Conservation (phyloP, 805 yeast genomes). For the Grigorovia humatica region DNA sequence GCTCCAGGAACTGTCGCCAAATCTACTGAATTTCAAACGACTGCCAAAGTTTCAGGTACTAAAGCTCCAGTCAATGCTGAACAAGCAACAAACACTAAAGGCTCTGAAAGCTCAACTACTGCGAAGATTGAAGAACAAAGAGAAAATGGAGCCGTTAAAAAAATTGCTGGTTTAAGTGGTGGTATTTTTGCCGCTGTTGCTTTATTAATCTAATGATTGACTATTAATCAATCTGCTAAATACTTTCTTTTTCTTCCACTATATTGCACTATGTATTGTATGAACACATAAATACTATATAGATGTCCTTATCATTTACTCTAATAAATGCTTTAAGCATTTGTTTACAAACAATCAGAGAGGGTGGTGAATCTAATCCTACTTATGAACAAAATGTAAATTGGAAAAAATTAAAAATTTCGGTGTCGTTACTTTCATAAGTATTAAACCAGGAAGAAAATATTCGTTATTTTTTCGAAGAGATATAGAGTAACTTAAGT, state of each 20-base stretch:
- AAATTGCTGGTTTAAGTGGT: conserved; percentile 6
- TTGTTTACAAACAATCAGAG: too few relatives aligned
- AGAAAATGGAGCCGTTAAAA: conserved; percentile 8
- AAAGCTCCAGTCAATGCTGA: conserved; percentile 1
- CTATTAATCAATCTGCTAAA: too few relatives aligned
- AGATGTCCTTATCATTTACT: too few relatives aligned
- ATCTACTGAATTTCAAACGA: background rate
- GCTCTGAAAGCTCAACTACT: conserved; percentile 2
- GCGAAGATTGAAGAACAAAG: conserved; percentile 7
- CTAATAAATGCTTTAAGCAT: too few relatives aligned
- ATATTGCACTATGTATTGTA: too few relatives aligned
- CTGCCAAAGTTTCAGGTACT: background rate
- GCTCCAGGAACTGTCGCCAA: background rate
- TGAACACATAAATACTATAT: too few relatives aligned
- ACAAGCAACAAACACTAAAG: conserved; percentile 1
- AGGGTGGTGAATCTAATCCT: too few relatives aligned
- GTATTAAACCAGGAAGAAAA: too few relatives aligned
- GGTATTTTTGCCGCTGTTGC: conserved; percentile 9
- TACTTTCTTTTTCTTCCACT: too few relatives aligned
- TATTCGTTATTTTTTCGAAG: background rate
- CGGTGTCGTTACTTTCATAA: too few relatives aligned
- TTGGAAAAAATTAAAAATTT: too few relatives aligned
- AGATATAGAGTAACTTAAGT: background rate
- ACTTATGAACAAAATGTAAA: too few relatives aligned
- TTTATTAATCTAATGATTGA: conserved; percentile 2